Evolutionary conservation across 129 eudicot species (phyloP).

Genomic region (Artemisia argyi): DNA sequence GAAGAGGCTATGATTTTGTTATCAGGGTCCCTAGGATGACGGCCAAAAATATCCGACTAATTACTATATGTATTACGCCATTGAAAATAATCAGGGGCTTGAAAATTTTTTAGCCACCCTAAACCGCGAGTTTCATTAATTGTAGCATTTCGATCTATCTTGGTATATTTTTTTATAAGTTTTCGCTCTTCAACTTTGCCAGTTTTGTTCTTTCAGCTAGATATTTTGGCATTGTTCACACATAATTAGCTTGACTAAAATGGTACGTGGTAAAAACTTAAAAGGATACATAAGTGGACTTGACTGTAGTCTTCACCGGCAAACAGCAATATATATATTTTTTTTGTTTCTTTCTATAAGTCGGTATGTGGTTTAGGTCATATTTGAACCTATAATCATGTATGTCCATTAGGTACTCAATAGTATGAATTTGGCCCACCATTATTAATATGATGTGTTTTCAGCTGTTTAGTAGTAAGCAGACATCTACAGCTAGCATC

Average conservation of each 20-base stretch:
- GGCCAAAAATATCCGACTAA: too few relatives aligned
- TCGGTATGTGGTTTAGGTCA: conserved; percentile 4
- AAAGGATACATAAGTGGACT: conserved; percentile 13
- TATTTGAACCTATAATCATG: conserved; percentile 1
- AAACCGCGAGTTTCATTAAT: not conserved
- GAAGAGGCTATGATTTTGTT: too few relatives aligned
- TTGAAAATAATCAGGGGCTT: too few relatives aligned
- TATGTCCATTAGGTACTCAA: too few relatives aligned
- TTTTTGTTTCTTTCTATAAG: conserved; percentile 16
- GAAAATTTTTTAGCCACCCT: too few relatives aligned
- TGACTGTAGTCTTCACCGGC: conserved; percentile 13
- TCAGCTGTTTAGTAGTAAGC: conserved; percentile 16
- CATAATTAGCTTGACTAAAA: conserved; percentile 16
- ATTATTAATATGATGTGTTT: conserved; percentile 4
- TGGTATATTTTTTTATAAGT: too few relatives aligned
- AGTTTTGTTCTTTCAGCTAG: too few relatives aligned
- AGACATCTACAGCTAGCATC: conserved; percentile 3
- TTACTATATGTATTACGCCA: too few relatives aligned
- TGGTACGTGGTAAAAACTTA: not conserved
- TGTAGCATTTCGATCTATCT: not conserved
- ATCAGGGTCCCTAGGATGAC: too few relatives aligned
- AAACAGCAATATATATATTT: not conserved
- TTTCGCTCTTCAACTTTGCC: too few relatives aligned
- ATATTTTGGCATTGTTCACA: too few relatives aligned
- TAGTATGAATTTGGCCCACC: conserved; percentile 18